Evolutionary conservation across 306 rosid genomes (phyloP).

Genomic region (Luffa acutangula): DNA sequence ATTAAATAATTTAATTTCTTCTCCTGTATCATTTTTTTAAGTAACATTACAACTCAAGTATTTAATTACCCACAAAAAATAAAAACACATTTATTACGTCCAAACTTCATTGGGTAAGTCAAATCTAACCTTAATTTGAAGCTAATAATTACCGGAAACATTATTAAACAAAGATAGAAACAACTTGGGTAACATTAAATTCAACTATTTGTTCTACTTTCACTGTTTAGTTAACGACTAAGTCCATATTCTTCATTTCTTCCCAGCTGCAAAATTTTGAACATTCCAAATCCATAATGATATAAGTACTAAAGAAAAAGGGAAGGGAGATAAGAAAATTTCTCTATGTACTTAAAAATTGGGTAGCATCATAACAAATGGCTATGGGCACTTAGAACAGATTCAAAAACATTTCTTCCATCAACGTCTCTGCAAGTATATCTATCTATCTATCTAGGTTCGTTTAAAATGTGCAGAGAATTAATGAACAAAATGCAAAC

Average conservation of each 20-base stretch:
- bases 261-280: not conserved
- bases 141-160: not conserved
- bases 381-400: not conserved
- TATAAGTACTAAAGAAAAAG: not conserved
- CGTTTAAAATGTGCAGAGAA: slow-evolving; percentile 2
- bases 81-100: too few relatives aligned
- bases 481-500: not conserved
- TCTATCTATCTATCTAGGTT: not conserved
- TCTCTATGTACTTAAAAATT: not conserved
- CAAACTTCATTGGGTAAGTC: not conserved
- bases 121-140: not conserved
- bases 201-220: not conserved
- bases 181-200: not conserved
- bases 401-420: slow-evolving; percentile 7
- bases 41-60: too few relatives aligned
- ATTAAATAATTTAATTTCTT: too few relatives aligned
- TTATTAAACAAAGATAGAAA: not conserved
- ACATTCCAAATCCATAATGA: not conserved
- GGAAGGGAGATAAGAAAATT: not conserved
- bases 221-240: not conserved
- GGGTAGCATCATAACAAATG: not conserved
- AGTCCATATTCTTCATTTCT: not conserved
- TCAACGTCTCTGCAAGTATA: not conserved
- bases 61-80: too few relatives aligned
- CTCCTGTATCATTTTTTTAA: too few relatives aligned